Percentiles rank a stretch among this genome's conserved stretches.
These are phyloP conservation scores for Torulaspora quercuum DNA, from an alignment of 805 yeast genomes.

Conservation along the genomic window DNA sequence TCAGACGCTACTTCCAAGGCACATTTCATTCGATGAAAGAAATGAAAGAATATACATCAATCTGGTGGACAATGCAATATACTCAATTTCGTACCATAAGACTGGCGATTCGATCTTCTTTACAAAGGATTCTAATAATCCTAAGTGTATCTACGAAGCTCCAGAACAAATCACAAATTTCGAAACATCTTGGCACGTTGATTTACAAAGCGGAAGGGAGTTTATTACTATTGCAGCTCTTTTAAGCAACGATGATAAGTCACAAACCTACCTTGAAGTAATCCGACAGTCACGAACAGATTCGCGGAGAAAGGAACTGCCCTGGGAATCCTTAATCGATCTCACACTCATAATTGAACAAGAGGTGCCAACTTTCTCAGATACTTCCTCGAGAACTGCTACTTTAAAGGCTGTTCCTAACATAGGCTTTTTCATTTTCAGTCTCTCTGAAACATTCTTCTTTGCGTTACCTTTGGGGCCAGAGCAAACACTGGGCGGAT, in stretches of 20 bases:
- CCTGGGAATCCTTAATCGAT: slow-evolving; percentile 9
- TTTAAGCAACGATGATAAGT: slow-evolving; percentile 4
- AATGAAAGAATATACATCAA: slow-evolving; percentile 17
- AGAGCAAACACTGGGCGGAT: slow-evolving; percentile 18
- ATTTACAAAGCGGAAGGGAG: slow-evolving; percentile 18
- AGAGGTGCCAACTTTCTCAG: background rate
- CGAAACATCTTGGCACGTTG: slow-evolving; percentile 15
- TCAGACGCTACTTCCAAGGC: slow-evolving; percentile 3
- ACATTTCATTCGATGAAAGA: slow-evolving; percentile 16
- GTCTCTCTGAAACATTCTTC: slow-evolving; percentile 13
- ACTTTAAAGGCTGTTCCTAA: slow-evolving; percentile 19
- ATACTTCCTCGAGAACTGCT: background rate
- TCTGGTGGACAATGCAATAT: slow-evolving; percentile 14
- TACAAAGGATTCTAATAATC: slow-evolving; percentile 6
- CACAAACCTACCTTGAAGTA: slow-evolving; percentile 12
- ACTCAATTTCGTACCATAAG: slow-evolving; percentile 10
- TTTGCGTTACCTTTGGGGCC: slow-evolving; percentile 20
- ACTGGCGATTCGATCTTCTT: slow-evolving; percentile 11
- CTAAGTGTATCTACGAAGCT: slow-evolving; percentile 12
- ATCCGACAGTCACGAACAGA: slow-evolving; percentile 13
- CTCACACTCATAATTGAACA: slow-evolving; percentile 5
- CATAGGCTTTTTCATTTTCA: slow-evolving; percentile 25
- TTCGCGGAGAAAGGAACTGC: slow-evolving; percentile 3
- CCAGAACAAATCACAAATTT: slow-evolving; percentile 12
- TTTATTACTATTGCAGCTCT: slow-evolving; percentile 17